Percentiles rank a stretch among this genome's conserved stretches.
Evolutionary conservation across 805 yeast genomes (phyloP).

Genomic region (Suhomyces canberraensis): DNA sequence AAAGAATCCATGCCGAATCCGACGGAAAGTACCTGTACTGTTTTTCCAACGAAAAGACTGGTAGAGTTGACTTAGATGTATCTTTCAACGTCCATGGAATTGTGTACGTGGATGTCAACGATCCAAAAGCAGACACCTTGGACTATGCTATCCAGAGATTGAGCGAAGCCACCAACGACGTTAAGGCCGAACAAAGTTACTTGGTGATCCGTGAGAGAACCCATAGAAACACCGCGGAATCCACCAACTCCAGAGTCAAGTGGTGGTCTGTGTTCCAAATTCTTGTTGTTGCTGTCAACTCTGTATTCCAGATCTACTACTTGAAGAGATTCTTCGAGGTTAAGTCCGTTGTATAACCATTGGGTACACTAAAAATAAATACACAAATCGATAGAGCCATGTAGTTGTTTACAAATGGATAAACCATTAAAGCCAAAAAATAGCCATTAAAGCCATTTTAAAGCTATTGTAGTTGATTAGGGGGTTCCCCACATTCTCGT

Average conservation of each 20-base stretch:
- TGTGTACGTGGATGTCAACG: constrained; percentile 75
- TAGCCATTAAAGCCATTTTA: too few relatives aligned
- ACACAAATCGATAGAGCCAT: too few relatives aligned
- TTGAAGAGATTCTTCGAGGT: constrained; percentile 95
- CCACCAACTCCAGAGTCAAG: constrained; percentile 93
- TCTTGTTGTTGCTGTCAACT: constrained; percentile 77
- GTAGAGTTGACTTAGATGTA: constrained; percentile 77
- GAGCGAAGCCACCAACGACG: constrained; percentile 73
- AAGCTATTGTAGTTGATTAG: too few relatives aligned
- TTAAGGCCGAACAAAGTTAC: constrained; percentile 89
- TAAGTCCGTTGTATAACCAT: constrained; percentile 76
- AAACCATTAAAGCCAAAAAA: too few relatives aligned
- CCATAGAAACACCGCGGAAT: constrained; percentile 97
- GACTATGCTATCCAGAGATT: constrained; percentile 81
- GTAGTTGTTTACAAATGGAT: too few relatives aligned
- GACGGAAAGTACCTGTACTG: constrained; percentile 83
- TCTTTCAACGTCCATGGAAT: constrained; percentile 95
- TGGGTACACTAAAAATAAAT: too few relatives aligned
- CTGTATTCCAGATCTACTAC: constrained; percentile 90
- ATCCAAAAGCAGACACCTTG: constrained; percentile 71
- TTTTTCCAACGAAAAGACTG: constrained; percentile 81
- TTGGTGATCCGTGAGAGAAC: constrained; percentile 94
- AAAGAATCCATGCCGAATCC: constrained; percentile 58
- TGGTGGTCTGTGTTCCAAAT: constrained; percentile 97
- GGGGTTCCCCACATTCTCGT: too few relatives aligned